A percentile compares a stretch with the other conserved stretches of the same genome.
phyloP scores from a whole-genome alignment of 2,329 filamentous ascomycete genomes.

The Macroventuria anomochaeta region DNA sequence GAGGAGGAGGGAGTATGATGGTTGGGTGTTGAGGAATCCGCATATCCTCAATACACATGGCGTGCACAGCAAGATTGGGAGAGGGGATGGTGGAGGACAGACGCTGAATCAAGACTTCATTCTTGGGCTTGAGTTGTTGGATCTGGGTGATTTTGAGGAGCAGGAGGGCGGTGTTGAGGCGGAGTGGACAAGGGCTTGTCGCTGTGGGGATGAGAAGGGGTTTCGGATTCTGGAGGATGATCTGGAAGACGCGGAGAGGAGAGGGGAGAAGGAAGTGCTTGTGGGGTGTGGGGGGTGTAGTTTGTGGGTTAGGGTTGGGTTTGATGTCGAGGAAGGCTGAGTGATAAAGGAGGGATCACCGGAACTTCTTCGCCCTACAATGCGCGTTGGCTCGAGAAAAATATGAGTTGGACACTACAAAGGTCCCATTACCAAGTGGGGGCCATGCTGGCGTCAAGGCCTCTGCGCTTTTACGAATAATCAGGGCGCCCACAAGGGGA shows the following conservation, averaged over 20 bases:
- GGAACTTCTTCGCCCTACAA: too few relatives aligned
- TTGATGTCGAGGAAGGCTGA: slow-evolving; percentile 57
- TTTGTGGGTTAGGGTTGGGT: slow-evolving; percentile 67
- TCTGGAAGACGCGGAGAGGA: slow-evolving; percentile 57
- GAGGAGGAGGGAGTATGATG: slow-evolving; percentile 53
- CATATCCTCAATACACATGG: not conserved
- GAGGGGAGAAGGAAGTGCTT: slow-evolving; percentile 64
- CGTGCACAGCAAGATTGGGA: not conserved
- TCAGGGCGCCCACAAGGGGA: too few relatives aligned
- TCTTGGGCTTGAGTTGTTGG: slow-evolving; percentile 62
- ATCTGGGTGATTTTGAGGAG: slow-evolving; percentile 59
- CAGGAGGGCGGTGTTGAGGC: slow-evolving; percentile 11
- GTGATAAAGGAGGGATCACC: too few relatives aligned
- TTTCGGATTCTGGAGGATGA: slow-evolving; percentile 63
- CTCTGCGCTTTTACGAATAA: too few relatives aligned
- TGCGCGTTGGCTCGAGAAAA: too few relatives aligned
- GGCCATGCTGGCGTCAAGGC: too few relatives aligned
- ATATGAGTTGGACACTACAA: too few relatives aligned
- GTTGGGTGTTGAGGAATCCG: slow-evolving; percentile 23
- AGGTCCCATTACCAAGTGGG: too few relatives aligned
- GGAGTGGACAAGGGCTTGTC: slow-evolving; percentile 61
- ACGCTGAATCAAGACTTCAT: slow-evolving; percentile 35
- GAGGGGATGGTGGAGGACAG: not conserved
- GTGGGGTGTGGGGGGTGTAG: slow-evolving; percentile 69
- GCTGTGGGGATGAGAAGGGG: slow-evolving; percentile 64